Percentiles rank a stretch among this genome's conserved stretches.
Conservation (phyloP, 306 rosid genomes). For the Cercis canadensis region DNA sequence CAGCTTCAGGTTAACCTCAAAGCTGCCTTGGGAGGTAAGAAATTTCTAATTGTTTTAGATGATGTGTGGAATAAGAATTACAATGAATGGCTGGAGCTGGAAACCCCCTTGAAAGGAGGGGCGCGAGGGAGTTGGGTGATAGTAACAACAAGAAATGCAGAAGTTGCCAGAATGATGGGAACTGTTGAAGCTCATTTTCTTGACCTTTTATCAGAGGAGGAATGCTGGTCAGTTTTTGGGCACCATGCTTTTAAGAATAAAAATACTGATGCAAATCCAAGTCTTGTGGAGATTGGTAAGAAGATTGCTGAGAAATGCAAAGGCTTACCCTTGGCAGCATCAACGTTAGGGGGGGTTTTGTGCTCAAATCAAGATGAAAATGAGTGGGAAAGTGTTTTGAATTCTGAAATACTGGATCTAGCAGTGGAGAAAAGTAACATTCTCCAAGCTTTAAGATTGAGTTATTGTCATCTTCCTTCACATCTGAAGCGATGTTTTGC, state of each 20-base stretch:
- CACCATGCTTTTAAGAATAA: slow-evolving; percentile 46
- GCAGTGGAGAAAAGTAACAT: slow-evolving; percentile 1
- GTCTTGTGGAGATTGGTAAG: slow-evolving; percentile 36
- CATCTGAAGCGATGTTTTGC: slow-evolving; percentile 20
- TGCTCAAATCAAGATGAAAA: slow-evolving; percentile 18
- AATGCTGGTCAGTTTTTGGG: slow-evolving; percentile 40
- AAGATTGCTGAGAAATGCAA: slow-evolving; percentile 42
- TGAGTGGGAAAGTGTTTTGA: slow-evolving; percentile 12
- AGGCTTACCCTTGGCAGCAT: slow-evolving; percentile 31
- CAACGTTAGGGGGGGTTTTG: slow-evolving; percentile 14
- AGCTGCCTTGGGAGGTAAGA: slow-evolving; percentile 33
- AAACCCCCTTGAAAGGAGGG: slow-evolving; percentile 33
- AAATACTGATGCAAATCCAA: neutral
- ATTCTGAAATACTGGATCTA: slow-evolving; percentile 20
- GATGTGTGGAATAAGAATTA: slow-evolving; percentile 49
- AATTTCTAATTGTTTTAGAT: slow-evolving; percentile 50
- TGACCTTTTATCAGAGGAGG: slow-evolving; percentile 21
- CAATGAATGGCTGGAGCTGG: slow-evolving; percentile 42
- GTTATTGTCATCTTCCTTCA: slow-evolving; percentile 15
- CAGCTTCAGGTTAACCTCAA: slow-evolving; percentile 47
- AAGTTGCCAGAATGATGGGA: slow-evolving; percentile 20
- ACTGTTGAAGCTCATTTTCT: slow-evolving; percentile 7
- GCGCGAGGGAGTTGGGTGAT: slow-evolving; percentile 7
- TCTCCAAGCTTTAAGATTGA: slow-evolving; percentile 13
- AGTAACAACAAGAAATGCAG: slow-evolving; percentile 17